Base-by-base conservation (phyloP, 345 rosid genomes). In the Salix arbutifolia region DNA sequence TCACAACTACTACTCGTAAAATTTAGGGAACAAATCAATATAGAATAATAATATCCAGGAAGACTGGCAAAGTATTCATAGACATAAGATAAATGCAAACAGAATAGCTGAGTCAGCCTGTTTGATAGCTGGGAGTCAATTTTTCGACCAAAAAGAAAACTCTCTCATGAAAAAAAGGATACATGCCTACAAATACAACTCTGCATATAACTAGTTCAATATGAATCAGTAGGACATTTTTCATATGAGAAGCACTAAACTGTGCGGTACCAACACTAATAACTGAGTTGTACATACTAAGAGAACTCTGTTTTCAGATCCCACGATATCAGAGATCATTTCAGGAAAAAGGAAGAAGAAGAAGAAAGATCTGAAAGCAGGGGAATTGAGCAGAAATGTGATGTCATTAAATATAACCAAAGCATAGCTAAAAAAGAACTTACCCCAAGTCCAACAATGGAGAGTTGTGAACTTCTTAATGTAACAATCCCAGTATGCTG, bases 401-500 rank as follows among this genome's bases (percentile, higher is more conserved):
- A 33, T 53, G 11, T 30, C 25, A 25, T 58, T 2, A 67, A 21
- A 69, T 17, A 73, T 73, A 48, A 40, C 40, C 23, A 18, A 8
- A 58, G 5, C 21, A 16, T 14, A 60, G 19, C 12, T 48, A 25
- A 53, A 17, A 48, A 19, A 19, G 25, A 21, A 73, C 80, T 77
- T 73, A 81, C 84, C 62, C 74, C 84, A 4, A 81, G 77, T 62
- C 80, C 80, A 69, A 77, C 74, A 38, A 68, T 69, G 68, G 80
- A 81, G 65, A 81, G 44, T 6, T 70, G 62, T 10, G 80, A 81
- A 73, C 75, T 81, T 66, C 67, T 74, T 37, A 76, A 74, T 37
- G 84, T 77, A 62, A 81, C 31, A 64, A 33, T 50, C 31, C 74
- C 80, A 77, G 80, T 25, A 30, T 42, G 70, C 38, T 2, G 75